phyloP scores from a whole-genome alignment of 306 rosid genomes.

The Ochetophila trinervis region DNA sequence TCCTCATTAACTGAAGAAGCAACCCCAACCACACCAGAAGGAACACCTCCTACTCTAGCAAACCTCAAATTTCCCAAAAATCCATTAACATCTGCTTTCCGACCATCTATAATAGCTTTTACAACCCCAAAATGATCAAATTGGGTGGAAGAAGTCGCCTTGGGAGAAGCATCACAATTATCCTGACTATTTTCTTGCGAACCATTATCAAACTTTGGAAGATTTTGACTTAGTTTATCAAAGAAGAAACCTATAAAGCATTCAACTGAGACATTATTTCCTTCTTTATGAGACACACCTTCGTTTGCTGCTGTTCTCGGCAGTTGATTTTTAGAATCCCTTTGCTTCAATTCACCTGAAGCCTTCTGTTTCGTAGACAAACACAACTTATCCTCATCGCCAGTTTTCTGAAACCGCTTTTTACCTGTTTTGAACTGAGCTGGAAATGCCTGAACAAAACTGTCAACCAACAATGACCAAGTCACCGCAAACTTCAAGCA shows the following conservation, averaged over 20 bases:
- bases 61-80: conserved; percentile 84
- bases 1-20: conserved; percentile 56
- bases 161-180: conserved; percentile 28
- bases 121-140: conserved; percentile 57
- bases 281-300: conserved; percentile 44
- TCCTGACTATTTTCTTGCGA: conserved; percentile 33
- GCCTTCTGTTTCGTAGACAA: conserved; percentile 44
- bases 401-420: conserved; percentile 60
- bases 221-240: conserved; percentile 59
- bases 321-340: conserved; percentile 42
- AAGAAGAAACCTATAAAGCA: conserved; percentile 70
- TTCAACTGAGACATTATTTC: conserved; percentile 55
- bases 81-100: conserved; percentile 63
- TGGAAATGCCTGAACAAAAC: conserved; percentile 76
- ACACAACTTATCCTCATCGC: conserved; percentile 48
- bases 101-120: conserved; percentile 60
- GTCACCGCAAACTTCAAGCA: conserved; percentile 77
- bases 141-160: conserved; percentile 26
- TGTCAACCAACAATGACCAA: conserved; percentile 73
- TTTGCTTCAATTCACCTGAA: conserved; percentile 54
- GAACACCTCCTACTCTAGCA: conserved; percentile 91
- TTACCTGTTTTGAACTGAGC: conserved; percentile 69
- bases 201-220: conserved; percentile 58
- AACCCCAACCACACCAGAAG: conserved; percentile 63
- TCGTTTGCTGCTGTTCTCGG: conserved; percentile 29